Evolutionary conservation across 2,329 filamentous ascomycete species (phyloP).

Genomic region (Trichoderma sp.): DNA sequence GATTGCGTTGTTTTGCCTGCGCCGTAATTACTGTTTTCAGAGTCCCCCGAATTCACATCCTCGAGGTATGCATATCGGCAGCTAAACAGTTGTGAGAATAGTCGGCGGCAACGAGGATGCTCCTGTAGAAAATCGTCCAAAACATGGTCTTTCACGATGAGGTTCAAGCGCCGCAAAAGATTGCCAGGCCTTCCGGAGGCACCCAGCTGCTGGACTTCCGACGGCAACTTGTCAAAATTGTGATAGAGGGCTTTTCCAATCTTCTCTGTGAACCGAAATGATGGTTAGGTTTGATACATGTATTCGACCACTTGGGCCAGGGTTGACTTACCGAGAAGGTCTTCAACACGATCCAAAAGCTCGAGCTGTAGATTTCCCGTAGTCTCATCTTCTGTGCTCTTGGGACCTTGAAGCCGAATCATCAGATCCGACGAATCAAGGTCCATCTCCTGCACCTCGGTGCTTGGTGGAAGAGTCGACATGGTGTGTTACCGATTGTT

Average conservation of each 20-base stretch:
- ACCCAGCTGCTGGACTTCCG: not conserved
- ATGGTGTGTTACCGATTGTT: not conserved
- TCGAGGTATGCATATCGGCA: slow-evolving; percentile 22
- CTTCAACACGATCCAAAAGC: not conserved
- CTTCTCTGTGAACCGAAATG: not conserved
- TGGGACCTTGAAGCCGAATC: not conserved
- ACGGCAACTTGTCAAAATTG: not conserved
- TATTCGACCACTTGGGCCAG: no score
- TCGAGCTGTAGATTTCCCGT: not conserved
- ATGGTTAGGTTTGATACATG: not conserved
- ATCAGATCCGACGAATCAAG: not conserved
- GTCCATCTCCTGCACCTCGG: not conserved
- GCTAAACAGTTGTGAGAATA: slow-evolving; percentile 24
- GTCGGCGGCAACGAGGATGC: slow-evolving; percentile 19
- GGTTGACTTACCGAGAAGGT: not conserved
- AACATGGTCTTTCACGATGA: slow-evolving; percentile 11
- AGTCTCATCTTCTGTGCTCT: not conserved
- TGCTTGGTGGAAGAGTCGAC: not conserved
- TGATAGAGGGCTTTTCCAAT: not conserved
- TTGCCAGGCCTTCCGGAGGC: not conserved
- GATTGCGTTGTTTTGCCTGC: not conserved
- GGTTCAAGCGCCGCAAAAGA: slow-evolving; percentile 19
- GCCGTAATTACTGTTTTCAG: not conserved
- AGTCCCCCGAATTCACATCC: no score
- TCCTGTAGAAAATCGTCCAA: slow-evolving; percentile 26